phyloP scores from a whole-genome alignment of 352 stramenopile species.

The Globisporangium middletonii region DNA sequence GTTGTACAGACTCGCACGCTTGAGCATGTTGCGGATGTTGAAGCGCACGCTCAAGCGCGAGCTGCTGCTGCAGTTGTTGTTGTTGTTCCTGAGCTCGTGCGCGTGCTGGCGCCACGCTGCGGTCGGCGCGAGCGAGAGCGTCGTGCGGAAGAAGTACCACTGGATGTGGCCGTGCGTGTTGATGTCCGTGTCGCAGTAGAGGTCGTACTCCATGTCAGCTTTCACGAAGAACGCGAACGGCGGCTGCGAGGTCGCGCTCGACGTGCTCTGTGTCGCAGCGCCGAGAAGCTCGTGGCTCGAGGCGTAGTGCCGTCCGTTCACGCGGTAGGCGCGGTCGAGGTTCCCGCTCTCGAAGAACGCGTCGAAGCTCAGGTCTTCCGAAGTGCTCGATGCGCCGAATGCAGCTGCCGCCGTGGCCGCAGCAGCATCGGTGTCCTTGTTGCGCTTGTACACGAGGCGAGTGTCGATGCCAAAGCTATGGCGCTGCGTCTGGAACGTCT shows the following conservation, averaged over 20 bases:
- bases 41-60: constrained; percentile 49
- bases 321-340: constrained; percentile 58
- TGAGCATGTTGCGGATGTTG: constrained; percentile 87
- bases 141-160: constrained; percentile 86
- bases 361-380: constrained; percentile 49
- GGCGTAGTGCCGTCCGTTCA: constrained; percentile 49
- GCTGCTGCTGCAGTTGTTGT: not conserved
- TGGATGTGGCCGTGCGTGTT: constrained; percentile 79
- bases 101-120: constrained; percentile 2
- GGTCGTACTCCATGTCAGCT: constrained; percentile 61
- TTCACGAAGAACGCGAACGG: constrained; percentile 58
- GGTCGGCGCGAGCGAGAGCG: constrained; percentile 11
- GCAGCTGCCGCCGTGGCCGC: not conserved
- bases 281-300: constrained; percentile 30
- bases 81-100: not conserved
- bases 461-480: constrained; percentile 55
- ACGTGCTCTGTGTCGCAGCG: not conserved
- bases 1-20: constrained; percentile 82
- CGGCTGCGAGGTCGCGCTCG: constrained; percentile 9
- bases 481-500: constrained; percentile 48
- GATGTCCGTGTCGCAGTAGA: constrained; percentile 67
- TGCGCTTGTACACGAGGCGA: constrained; percentile 60
- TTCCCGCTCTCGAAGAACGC: constrained; percentile 78
- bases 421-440: constrained; percentile 26
- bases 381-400: not conserved